Evolutionary conservation across 208 protist genomes (phyloP), one percentile per base, ranked within the genome.

Genomic region (Leishmania braziliensis): DNA sequence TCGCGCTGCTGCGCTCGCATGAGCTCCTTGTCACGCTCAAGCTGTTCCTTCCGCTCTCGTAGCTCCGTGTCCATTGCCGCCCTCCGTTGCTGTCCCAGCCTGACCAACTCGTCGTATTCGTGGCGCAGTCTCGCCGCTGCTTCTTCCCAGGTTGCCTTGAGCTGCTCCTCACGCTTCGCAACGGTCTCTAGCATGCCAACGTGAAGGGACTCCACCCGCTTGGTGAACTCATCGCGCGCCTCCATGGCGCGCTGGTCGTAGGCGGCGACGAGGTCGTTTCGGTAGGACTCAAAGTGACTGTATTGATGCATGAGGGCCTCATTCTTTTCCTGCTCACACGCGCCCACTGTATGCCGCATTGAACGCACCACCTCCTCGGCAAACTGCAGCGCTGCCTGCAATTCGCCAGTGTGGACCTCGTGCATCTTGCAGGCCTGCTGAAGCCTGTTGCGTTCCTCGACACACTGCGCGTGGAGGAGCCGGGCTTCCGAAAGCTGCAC

Each of bases 21-120:
- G 68, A 79, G 56, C 46, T 88, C 85, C 72, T 89, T 95, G 23
- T 95, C 91, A 12, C 83, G 80, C 48, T 95, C 89, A 26, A 88
- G 75, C 53, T 81, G 66, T 36, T 75, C 73, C 16, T 81, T 77
- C 2, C 77, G 81, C n/a, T 81, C 81, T 51, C 87, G 78, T 39
- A 82, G 83, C n/a, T 94, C 87, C 48, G 71, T 86, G 29, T 89
- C 87, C 80, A 89, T 84, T 29, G 83, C 80, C 48, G 82, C 68
- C 29, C 75, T 82, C 48, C 87, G 84, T 43, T 84, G 69, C 56
- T 86, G 77, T n/a, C 72, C 63, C 14, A 88, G 75, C 23, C 80
- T 70, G 18, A 85, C 62, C 50, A 86, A 53, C 36, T 91, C 83
- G 50, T 85, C 81, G 73, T 89, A 87, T 71, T 91, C 84, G 48